These are phyloP conservation scores for Talinum fruticosum DNA, from an alignment of 148 eudicot species.

Conservation along the genomic window DNA sequence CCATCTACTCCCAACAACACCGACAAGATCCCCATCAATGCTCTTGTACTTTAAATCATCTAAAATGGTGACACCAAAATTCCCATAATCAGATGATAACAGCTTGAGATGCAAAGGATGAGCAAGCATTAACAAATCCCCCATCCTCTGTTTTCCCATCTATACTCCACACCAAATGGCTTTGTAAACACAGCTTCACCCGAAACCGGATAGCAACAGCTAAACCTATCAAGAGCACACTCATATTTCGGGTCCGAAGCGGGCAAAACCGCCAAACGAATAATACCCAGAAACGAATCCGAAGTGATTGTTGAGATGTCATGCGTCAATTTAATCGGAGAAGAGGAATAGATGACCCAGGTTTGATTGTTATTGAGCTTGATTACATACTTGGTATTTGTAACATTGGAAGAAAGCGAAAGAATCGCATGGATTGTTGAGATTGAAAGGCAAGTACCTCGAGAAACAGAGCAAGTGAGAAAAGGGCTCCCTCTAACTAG, in stretches of 20 bases:
- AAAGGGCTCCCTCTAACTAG: slow-evolving; percentile 87
- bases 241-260: slow-evolving; percentile 38
- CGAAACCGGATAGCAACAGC: slow-evolving; percentile 67
- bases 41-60: slow-evolving; percentile 67
- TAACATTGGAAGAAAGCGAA: slow-evolving; percentile 36
- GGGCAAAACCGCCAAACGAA: slow-evolving; percentile 58
- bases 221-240: slow-evolving; percentile 54
- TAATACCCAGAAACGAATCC: slow-evolving; percentile 52
- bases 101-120: slow-evolving; percentile 78
- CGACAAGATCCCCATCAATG: slow-evolving; percentile 90
- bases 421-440: slow-evolving; percentile 76
- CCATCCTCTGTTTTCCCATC: slow-evolving; percentile 72
- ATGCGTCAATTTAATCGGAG: slow-evolving; percentile 42
- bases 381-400: slow-evolving; percentile 49
- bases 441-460: slow-evolving; percentile 33
- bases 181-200: slow-evolving; percentile 52
- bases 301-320: slow-evolving; percentile 50
- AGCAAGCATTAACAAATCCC: slow-evolving; percentile 84
- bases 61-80: slow-evolving; percentile 37
- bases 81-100: slow-evolving; percentile 35
- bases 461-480: slow-evolving; percentile 52
- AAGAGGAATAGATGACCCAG: slow-evolving; percentile 71
- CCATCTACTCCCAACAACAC: slow-evolving; percentile 91
- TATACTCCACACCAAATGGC: slow-evolving; percentile 72
- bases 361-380: slow-evolving; percentile 73